Evolutionary conservation across 352 stramenopile genomes (phyloP).

Genomic region (Thraustotheca clavata): DNA sequence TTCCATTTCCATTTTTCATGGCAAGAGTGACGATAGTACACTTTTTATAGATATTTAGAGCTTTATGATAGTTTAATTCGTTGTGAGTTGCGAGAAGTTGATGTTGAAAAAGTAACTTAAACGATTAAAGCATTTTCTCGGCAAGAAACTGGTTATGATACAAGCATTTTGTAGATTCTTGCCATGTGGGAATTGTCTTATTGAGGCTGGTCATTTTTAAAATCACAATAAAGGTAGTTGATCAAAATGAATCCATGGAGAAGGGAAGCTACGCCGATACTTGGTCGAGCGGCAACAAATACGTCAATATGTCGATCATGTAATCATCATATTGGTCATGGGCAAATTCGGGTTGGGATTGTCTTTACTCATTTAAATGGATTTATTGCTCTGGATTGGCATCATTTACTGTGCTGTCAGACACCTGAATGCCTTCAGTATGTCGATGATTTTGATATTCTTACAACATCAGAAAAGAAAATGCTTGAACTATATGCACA

Average conservation of each 20-base stretch:
- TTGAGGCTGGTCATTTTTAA: not conserved
- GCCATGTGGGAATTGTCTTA: not conserved
- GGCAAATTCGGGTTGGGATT: slow-evolving; percentile 10
- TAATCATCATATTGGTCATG: not conserved
- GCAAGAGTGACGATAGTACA: too few relatives aligned
- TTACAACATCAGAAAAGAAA: not conserved
- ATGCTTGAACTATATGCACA: not conserved
- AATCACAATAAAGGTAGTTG: not conserved
- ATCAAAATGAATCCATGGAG: slow-evolving; percentile 5
- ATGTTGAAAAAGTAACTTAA: too few relatives aligned
- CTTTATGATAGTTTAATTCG: too few relatives aligned
- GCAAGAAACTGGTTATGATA: not conserved
- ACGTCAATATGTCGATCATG: slow-evolving; percentile 8
- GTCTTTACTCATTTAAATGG: slow-evolving; percentile 14
- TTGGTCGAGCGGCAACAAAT: not conserved
- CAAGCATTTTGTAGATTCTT: not conserved
- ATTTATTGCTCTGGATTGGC: slow-evolving; percentile 13
- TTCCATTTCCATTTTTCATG: too few relatives aligned
- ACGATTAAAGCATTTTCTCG: too few relatives aligned
- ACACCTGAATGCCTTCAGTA: not conserved
- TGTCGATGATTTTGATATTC: slow-evolving; percentile 9
- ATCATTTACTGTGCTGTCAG: slow-evolving; percentile 13
- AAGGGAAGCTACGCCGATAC: not conserved
- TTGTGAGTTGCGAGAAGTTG: too few relatives aligned
- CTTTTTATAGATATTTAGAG: too few relatives aligned